Percentiles rank a stretch among this genome's conserved stretches.
Conservation (phyloP, 768 basidiomycete genomes). For the Russula olivacea region DNA sequence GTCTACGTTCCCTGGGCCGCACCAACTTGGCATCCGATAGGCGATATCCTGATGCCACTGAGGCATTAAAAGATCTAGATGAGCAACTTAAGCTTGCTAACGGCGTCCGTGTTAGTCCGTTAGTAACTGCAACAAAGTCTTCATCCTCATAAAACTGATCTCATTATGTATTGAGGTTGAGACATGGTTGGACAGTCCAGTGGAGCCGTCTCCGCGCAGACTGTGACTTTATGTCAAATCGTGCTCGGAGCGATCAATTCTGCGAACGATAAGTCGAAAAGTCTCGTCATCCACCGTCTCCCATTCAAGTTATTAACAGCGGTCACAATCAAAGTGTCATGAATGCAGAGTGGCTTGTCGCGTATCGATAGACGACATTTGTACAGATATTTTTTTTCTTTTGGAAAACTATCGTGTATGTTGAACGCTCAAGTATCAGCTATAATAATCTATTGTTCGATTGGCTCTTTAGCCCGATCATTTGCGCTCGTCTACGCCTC, state of each 20-base stretch:
- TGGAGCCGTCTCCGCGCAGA: constrained; percentile 20
- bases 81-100: constrained; percentile 12
- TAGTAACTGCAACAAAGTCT: too few relatives aligned
- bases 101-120: constrained; percentile 14
- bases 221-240: constrained; percentile 6
- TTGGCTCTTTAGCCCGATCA: too few relatives aligned
- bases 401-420: not conserved
- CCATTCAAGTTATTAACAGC: not conserved
- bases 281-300: not conserved
- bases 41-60: constrained; percentile 30
- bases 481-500: not conserved
- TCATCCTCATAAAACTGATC: not conserved
- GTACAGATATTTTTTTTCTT: too few relatives aligned
- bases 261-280: not conserved
- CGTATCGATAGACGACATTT: not conserved
- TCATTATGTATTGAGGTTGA: not conserved
- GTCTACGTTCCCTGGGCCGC: constrained; percentile 31
- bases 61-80: constrained; percentile 30
- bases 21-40: constrained; percentile 34
- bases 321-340: not conserved
- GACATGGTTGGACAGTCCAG: constrained; percentile 20
- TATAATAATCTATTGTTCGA: not conserved
- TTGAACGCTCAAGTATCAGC: too few relatives aligned
- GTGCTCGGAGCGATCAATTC: constrained; percentile 16
- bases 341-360: not conserved